Base-by-base conservation (phyloP, 305 asterid genomes). In the Rubia occidens region DNA sequence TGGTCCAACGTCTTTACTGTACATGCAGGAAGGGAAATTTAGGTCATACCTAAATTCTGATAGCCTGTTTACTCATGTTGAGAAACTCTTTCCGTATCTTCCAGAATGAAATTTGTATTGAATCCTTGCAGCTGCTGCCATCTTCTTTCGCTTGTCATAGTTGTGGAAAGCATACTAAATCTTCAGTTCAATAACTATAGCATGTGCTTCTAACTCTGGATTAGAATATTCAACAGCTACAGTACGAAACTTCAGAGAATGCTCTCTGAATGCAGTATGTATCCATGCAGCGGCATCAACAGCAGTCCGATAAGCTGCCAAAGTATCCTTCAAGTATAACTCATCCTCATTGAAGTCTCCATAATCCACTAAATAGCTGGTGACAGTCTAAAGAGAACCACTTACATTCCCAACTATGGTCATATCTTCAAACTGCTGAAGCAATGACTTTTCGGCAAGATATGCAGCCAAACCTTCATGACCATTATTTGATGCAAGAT, bases 221-320 rank as follows among this genome's bases (percentile, higher is more conserved):
- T 82, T 86, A 8, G 82, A 78, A 10, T 84, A 71, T 81, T 85
- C 90, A 15, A 84, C 89, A 14, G 72, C 86, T 66, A 67, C 15
- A 54, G 82, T 73, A 74, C 73, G 85, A 53, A 85, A 64, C 76
- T 85, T 88, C 79, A 86, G 69, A 13, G 98, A 78, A 47, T 77
- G 96, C 75, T 91, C 98, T 76, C 96, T 86, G 84, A 89, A 95
- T 72, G 99, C 97, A 68, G 95, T 73, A 71, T 91, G 97, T 72
- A 95, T 95, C 55, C 96, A 96, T 42, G 99, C 89, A 64, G 99
- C 99, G 39, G 98, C 99, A 85, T 88, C 98, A 58, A 98, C 98
- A 65, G 98, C 99, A 15, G 96, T 95, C 32, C 97, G 78, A 79
- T 91, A 91, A 76, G 99, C 99, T 43, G 96, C 79, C 66, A 95